A percentile compares a stretch with the other conserved stretches of the same genome.
These are phyloP conservation scores for Naganishia vaughanmartiniae DNA, from an alignment of 768 basidiomycete genomes.

Conservation along the genomic window DNA sequence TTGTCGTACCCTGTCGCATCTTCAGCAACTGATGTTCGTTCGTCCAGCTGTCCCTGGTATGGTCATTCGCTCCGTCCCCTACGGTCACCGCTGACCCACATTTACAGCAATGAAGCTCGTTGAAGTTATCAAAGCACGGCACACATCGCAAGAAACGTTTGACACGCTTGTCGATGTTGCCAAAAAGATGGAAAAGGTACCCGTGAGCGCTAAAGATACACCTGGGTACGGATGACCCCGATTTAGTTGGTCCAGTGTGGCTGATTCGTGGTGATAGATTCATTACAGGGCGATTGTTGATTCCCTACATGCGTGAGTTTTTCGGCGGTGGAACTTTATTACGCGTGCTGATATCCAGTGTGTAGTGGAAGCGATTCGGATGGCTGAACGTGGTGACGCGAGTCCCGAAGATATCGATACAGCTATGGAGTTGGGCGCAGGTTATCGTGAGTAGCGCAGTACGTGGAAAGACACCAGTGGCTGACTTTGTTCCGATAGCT, in stretches of 20 bases:
- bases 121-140: constrained; percentile 53
- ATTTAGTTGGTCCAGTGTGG: not conserved
- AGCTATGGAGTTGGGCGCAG: constrained; percentile 57
- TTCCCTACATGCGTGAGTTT: constrained; percentile 54
- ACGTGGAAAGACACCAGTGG: not conserved
- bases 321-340: too few relatives aligned
- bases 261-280: constrained; percentile 41
- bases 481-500: constrained; percentile 32
- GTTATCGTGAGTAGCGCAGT: constrained; percentile 49
- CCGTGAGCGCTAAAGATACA: constrained; percentile 55
- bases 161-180: constrained; percentile 51
- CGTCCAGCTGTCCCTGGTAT: constrained; percentile 18
- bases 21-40: not conserved
- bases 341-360: not conserved
- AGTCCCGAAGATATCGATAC: constrained; percentile 54
- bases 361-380: constrained; percentile 54
- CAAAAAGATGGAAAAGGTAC: constrained; percentile 52
- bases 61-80: not conserved
- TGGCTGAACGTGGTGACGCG: constrained; percentile 56
- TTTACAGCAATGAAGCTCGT: constrained; percentile 54
- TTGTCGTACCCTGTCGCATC: constrained; percentile 1
- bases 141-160: constrained; percentile 51
- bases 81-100: not conserved
- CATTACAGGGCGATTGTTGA: constrained; percentile 55
- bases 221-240: constrained; percentile 46